These are phyloP conservation scores for Euphorbia schlechtendalii DNA, from an alignment of 441 rosid species.

Conservation along the genomic window DNA sequence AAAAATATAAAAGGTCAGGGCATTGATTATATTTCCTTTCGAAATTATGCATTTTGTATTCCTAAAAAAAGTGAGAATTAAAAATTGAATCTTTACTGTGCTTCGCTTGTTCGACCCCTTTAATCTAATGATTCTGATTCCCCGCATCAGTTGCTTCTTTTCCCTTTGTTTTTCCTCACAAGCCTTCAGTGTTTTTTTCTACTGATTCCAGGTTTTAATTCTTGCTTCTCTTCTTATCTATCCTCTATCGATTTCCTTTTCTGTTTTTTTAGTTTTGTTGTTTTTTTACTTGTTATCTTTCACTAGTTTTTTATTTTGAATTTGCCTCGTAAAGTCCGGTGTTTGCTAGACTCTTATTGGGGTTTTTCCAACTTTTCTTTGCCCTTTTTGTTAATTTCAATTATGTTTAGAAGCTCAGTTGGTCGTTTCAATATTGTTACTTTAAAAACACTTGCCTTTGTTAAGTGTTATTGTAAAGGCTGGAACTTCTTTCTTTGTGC, in stretches of 20 bases:
- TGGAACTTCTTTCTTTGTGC: background rate
- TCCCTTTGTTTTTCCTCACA: background rate
- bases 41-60: background rate
- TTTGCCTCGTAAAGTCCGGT: background rate
- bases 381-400: background rate
- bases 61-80: background rate
- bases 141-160: background rate
- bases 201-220: conserved; percentile 1
- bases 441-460: background rate
- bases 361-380: background rate
- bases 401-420: background rate
- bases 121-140: conserved; percentile 1
- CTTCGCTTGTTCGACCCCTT: conserved; percentile 4
- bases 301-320: too few relatives aligned
- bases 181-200: too few relatives aligned
- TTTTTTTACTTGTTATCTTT: background rate
- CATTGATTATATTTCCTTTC: background rate
- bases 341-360: background rate
- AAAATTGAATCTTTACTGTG: background rate
- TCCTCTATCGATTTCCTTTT: background rate
- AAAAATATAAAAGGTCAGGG: background rate
- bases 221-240: background rate
- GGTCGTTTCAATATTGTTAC: background rate
- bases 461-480: background rate
- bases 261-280: background rate